A percentile compares a stretch with the other conserved stretches of the same genome.
phyloP scores from a whole-genome alignment of 164 flowering plant genomes.

The Aristolochia contorta region DNA sequence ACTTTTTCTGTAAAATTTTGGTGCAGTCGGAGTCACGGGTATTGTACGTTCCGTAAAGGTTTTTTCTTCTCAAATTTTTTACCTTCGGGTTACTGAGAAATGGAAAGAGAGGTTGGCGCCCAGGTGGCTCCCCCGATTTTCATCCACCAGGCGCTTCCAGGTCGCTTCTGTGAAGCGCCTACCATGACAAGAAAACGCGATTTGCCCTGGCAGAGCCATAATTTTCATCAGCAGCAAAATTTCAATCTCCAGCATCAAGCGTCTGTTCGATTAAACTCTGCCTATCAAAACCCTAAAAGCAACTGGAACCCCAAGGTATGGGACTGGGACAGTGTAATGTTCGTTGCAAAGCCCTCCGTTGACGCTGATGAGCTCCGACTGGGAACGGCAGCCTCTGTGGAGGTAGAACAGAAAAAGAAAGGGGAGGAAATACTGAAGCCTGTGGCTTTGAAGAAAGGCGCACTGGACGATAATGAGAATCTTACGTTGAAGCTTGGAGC shows the following conservation, averaged over 20 bases:
- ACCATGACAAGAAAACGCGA: slow-evolving; percentile 57
- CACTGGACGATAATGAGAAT: slow-evolving; percentile 28
- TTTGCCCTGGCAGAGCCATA: slow-evolving; percentile 29
- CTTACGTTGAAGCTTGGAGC: slow-evolving; percentile 57
- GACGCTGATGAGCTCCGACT: slow-evolving; percentile 15
- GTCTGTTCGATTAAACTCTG: slow-evolving; percentile 16
- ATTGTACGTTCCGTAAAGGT: background rate
- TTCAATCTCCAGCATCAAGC: slow-evolving; percentile 14
- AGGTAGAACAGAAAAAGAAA: slow-evolving; percentile 14
- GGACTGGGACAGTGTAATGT: slow-evolving; percentile 66
- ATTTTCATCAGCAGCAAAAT: slow-evolving; percentile 21
- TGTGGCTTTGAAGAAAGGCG: slow-evolving; percentile 5
- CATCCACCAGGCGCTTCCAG: slow-evolving; percentile 37
- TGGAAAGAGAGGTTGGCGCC: slow-evolving; percentile 57
- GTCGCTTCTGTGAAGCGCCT: slow-evolving; percentile 33
- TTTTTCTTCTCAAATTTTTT: background rate
- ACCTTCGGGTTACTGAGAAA: slow-evolving; percentile 10
- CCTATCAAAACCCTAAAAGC: slow-evolving; percentile 11
- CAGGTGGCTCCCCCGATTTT: slow-evolving; percentile 58
- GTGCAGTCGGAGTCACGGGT: slow-evolving; percentile 5
- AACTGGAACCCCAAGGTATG: slow-evolving; percentile 65
- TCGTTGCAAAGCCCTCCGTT: slow-evolving; percentile 46
- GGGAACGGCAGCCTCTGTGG: slow-evolving; percentile 10
- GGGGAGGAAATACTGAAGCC: slow-evolving; percentile 9
- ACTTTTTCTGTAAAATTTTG: background rate